phyloP scores from a whole-genome alignment of 2,329 filamentous ascomycete species.

The Talaromyces sp. region DNA sequence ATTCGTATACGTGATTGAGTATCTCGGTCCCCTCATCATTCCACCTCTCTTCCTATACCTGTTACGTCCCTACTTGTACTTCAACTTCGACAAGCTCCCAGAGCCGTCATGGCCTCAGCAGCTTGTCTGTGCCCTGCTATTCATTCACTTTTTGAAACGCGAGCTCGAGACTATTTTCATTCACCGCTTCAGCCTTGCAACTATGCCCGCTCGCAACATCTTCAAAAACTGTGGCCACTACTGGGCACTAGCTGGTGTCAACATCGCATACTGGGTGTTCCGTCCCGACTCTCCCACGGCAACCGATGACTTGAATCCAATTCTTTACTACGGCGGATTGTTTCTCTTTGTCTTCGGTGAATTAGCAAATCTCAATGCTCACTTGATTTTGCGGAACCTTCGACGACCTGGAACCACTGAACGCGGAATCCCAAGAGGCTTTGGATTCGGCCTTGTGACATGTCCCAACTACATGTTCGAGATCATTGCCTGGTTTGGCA shows the following conservation, averaged over 20 bases:
- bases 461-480: slow-evolving; percentile 98
- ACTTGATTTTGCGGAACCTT: slow-evolving; percentile 71
- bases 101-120: slow-evolving; percentile 62
- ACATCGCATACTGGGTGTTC: slow-evolving; percentile 83
- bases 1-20: slow-evolving; percentile 93
- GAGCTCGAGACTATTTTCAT: slow-evolving; percentile 92
- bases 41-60: slow-evolving; percentile 67
- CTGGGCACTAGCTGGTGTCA: slow-evolving; percentile 76
- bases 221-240: slow-evolving; percentile 95
- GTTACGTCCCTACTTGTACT: slow-evolving; percentile 68
- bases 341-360: slow-evolving; percentile 73
- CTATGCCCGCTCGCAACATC: slow-evolving; percentile 87
- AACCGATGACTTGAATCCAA: slow-evolving; percentile 42
- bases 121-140: slow-evolving; percentile 67
- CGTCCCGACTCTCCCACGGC: slow-evolving; percentile 66
- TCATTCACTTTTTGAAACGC: slow-evolving; percentile 86
- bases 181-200: slow-evolving; percentile 89
- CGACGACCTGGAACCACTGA: slow-evolving; percentile 75
- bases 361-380: slow-evolving; percentile 71
- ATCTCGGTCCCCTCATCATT: slow-evolving; percentile 84
- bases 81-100: slow-evolving; percentile 44
- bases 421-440: slow-evolving; percentile 78
- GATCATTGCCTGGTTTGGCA: slow-evolving; percentile 74
- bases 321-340: slow-evolving; percentile 62
- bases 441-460: slow-evolving; percentile 81